These are phyloP conservation scores for Sambucus nigra DNA, from an alignment of 129 eudicot species.

Conservation along the genomic window DNA sequence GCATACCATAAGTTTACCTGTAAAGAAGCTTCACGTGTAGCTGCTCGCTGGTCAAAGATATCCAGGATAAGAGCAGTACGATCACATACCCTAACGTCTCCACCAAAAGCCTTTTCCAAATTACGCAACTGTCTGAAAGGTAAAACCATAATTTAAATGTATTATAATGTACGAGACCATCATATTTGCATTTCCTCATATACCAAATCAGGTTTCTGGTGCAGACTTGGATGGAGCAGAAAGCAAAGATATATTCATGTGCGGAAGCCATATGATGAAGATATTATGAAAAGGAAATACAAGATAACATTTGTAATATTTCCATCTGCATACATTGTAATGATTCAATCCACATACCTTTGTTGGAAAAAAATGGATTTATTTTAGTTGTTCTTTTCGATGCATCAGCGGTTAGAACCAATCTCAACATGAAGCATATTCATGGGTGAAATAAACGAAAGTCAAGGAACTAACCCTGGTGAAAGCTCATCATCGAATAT, in stretches of 20 bases:
- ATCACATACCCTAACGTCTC: constrained; percentile 87
- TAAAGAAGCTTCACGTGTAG: constrained; percentile 96
- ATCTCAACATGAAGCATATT: neutral
- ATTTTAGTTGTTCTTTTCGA: neutral
- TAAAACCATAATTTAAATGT: constrained; percentile 5
- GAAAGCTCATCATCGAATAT: constrained; percentile 96
- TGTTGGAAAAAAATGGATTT: too few species aligned
- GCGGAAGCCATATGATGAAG: too few species aligned
- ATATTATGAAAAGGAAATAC: too few species aligned
- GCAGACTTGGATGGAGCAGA: too few species aligned
- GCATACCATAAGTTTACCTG: constrained; percentile 36
- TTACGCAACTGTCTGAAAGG: constrained; percentile 80
- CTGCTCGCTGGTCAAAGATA: constrained; percentile 92
- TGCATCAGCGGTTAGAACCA: neutral
- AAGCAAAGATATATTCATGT: too few species aligned
- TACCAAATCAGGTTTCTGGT: constrained; percentile 1
- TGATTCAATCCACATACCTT: too few species aligned
- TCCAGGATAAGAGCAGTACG: constrained; percentile 96
- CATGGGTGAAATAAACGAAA: neutral
- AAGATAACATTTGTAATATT: too few species aligned
- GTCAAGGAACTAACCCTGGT: constrained; percentile 63
- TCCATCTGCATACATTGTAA: too few species aligned
- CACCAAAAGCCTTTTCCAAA: constrained; percentile 89
- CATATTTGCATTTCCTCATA: constrained; percentile 4
- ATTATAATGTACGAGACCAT: neutral